Percentiles rank a stretch among this genome's conserved stretches.
These are phyloP conservation scores for Gardenia jasminoides DNA, from an alignment of 257 asterid genomes.

Conservation along the genomic window DNA sequence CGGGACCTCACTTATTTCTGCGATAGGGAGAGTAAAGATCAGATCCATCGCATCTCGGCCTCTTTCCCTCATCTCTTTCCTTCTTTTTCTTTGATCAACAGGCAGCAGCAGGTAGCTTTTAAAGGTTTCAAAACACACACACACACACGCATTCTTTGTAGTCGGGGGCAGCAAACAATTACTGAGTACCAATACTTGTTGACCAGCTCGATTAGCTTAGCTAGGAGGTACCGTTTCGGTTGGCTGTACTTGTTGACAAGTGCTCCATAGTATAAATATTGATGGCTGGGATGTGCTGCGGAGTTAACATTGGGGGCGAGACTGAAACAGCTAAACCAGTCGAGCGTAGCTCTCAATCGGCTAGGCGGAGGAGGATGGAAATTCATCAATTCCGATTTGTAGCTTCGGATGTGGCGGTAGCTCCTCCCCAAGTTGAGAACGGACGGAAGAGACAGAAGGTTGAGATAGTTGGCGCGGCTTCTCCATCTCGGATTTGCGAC, in stretches of 20 bases:
- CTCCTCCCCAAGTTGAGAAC: constrained; percentile 45
- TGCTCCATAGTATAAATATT: too few relatives aligned
- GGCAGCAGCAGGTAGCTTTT: too few relatives aligned
- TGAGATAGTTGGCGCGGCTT: constrained; percentile 29
- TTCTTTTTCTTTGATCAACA: too few relatives aligned
- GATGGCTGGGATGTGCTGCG: constrained; percentile 82
- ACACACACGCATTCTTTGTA: too few relatives aligned
- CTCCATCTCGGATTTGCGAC: background rate
- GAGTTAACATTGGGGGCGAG: constrained; percentile 57
- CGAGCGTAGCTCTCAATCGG: constrained; percentile 58
- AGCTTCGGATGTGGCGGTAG: constrained; percentile 56
- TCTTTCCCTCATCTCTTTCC: background rate
- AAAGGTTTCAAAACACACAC: too few relatives aligned
- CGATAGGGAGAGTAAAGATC: background rate
- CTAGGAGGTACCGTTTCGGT: too few relatives aligned
- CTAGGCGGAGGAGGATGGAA: constrained; percentile 69
- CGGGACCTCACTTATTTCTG: background rate
- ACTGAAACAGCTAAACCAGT: constrained; percentile 61
- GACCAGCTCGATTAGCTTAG: too few relatives aligned
- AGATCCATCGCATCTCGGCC: background rate
- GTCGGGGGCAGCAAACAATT: too few relatives aligned
- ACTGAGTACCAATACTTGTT: too few relatives aligned
- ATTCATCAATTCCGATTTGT: constrained; percentile 66
- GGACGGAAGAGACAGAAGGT: constrained; percentile 44
- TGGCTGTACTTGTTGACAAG: too few relatives aligned